Conservation (phyloP, 306 rosid genomes). For the Senna siamea region DNA sequence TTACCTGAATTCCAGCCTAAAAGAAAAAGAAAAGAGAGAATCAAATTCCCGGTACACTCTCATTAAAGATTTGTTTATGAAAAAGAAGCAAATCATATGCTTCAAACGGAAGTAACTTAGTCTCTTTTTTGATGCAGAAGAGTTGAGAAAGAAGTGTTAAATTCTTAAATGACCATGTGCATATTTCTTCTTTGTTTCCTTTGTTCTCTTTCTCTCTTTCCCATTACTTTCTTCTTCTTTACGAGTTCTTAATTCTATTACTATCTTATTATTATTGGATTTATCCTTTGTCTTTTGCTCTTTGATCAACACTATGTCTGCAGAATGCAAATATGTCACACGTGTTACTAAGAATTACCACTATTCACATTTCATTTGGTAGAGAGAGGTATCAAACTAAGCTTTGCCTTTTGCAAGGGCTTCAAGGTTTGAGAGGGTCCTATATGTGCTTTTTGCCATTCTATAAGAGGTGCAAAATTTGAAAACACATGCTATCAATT, state of each 20-base stretch:
- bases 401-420: background rate
- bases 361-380: background rate
- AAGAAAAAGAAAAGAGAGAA: conserved; percentile 38
- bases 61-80: conserved; percentile 11
- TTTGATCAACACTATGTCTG: background rate
- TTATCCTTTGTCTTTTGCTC: background rate
- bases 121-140: conserved; percentile 42
- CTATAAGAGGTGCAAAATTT: background rate
- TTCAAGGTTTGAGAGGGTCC: background rate
- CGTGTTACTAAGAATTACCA: background rate
- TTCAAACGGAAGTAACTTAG: conserved; percentile 61
- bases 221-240: conserved; percentile 13
- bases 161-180: conserved; percentile 29
- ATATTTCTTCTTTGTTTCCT: conserved; percentile 17
- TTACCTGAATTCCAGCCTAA: background rate
- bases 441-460: background rate
- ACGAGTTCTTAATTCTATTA: conserved; percentile 2
- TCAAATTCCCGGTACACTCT: conserved; percentile 40
- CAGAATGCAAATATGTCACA: too few relatives aligned
- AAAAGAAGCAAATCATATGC: conserved; percentile 51
- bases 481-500: background rate
- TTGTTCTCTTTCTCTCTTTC: conserved; percentile 23
- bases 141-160: conserved; percentile 16
- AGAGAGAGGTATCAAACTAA: too few relatives aligned
- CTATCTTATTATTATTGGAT: background rate